phyloP scores from a whole-genome alignment of 2,329 filamentous ascomycete species.

The Colletotrichum sp. region DNA sequence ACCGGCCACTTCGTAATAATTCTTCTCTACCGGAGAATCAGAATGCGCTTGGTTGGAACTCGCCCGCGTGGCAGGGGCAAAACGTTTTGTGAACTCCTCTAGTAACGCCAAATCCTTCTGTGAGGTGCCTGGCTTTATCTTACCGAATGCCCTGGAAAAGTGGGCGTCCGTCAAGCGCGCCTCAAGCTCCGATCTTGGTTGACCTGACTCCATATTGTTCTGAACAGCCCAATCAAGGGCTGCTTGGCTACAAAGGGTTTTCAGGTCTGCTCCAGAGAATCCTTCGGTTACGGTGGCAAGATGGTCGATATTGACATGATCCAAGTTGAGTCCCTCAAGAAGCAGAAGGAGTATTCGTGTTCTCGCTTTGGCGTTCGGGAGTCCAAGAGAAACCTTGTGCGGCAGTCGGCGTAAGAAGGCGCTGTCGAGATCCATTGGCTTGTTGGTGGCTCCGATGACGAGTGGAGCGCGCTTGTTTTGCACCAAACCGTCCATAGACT shows the following conservation, averaged over 20 bases:
- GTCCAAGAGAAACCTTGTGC: neutral
- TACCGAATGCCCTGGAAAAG: too few relatives aligned
- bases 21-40: too few relatives aligned
- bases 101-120: too few relatives aligned
- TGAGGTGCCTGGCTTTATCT: too few relatives aligned
- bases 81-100: too few relatives aligned
- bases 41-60: too few relatives aligned
- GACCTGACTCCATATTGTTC: too few relatives aligned
- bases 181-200: too few relatives aligned
- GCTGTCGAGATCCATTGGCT: slow-evolving; percentile 30
- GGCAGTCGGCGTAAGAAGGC: neutral
- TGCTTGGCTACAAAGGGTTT: neutral
- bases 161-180: too few relatives aligned
- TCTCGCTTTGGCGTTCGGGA: neutral
- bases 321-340: neutral
- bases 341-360: neutral
- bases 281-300: neutral
- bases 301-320: neutral
- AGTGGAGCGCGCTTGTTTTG: slow-evolving; percentile 19
- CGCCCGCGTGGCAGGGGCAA: too few relatives aligned
- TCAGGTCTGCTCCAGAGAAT: neutral
- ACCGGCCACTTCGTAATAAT: too few relatives aligned
- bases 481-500: slow-evolving; percentile 29
- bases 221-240: neutral
- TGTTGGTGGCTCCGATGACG: slow-evolving; percentile 32